Conservation (phyloP, 2,329 filamentous ascomycete genomes). For the Paramyrothecium roridum region DNA sequence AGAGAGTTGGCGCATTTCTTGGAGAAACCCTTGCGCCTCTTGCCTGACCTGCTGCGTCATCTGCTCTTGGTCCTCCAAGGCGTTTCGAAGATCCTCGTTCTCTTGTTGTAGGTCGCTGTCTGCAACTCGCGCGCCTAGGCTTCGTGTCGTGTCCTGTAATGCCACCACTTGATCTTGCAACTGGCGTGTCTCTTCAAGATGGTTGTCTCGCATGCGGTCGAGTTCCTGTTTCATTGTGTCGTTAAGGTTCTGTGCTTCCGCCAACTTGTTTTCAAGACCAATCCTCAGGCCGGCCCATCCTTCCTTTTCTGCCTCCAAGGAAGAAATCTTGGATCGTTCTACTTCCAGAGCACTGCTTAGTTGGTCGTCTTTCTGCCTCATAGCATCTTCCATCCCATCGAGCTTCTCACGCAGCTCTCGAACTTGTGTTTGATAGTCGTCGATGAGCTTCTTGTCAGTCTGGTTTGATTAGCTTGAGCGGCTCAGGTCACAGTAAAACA, state of each 20-base stretch:
- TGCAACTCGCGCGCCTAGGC: slow-evolving; percentile 21
- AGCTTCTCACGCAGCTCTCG: slow-evolving; percentile 72
- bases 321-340: slow-evolving; percentile 51
- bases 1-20: slow-evolving; percentile 86
- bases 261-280: slow-evolving; percentile 69
- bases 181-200: slow-evolving; percentile 59
- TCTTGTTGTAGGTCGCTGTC: slow-evolving; percentile 61
- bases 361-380: slow-evolving; percentile 72
- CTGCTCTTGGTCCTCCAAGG: slow-evolving; percentile 71
- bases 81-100: slow-evolving; percentile 64
- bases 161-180: slow-evolving; percentile 63
- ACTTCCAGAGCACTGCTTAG: slow-evolving; percentile 57
- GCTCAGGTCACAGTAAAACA: neutral
- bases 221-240: slow-evolving; percentile 77
- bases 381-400: slow-evolving; percentile 63
- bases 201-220: slow-evolving; percentile 67
- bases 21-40: slow-evolving; percentile 78
- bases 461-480: slow-evolving; percentile 24
- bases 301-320: slow-evolving; percentile 60
- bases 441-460: slow-evolving; percentile 68
- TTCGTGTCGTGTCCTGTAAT: slow-evolving; percentile 29
- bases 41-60: slow-evolving; percentile 83
- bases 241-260: slow-evolving; percentile 73
- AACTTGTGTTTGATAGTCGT: slow-evolving; percentile 79
- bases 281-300: slow-evolving; percentile 66